Evolutionary conservation across 108 stramenopile species (phyloP).

Genomic region (Pseudonitzschia pungens): DNA sequence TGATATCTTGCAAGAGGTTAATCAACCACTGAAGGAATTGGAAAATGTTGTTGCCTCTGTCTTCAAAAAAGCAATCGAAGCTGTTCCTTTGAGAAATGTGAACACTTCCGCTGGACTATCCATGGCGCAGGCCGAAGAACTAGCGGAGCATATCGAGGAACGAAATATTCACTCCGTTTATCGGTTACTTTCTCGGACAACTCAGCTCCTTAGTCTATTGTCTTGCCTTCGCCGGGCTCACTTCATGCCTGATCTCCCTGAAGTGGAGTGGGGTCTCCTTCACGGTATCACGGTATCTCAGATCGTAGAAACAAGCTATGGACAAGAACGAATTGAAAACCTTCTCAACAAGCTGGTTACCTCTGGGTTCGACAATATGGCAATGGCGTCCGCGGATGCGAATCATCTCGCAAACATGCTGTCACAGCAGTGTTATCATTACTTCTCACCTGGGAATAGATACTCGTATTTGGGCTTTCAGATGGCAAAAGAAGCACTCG

Average conservation of each 20-base stretch:
- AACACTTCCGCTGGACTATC: slow-evolving; percentile 11
- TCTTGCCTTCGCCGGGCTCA: slow-evolving; percentile 69
- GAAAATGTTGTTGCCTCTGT: slow-evolving; percentile 53
- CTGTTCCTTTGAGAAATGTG: slow-evolving; percentile 50
- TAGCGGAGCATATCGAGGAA: slow-evolving; percentile 69
- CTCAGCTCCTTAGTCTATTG: slow-evolving; percentile 73
- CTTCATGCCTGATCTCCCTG: slow-evolving; percentile 58
- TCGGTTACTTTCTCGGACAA: slow-evolving; percentile 68
- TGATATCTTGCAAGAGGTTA: slow-evolving; percentile 53
- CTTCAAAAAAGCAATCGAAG: slow-evolving; percentile 58
- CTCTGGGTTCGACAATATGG: slow-evolving; percentile 23
- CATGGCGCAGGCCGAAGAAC: slow-evolving; percentile 44
- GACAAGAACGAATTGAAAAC: slow-evolving; percentile 75
- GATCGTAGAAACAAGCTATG: slow-evolving; percentile 61
- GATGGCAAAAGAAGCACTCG: slow-evolving; percentile 60
- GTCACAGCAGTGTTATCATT: slow-evolving; percentile 81
- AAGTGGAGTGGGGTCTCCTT: slow-evolving; percentile 84
- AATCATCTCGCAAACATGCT: slow-evolving; percentile 64
- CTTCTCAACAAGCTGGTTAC: slow-evolving; percentile 76
- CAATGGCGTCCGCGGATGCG: slow-evolving; percentile 47
- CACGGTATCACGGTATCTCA: slow-evolving; percentile 75
- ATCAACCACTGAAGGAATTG: slow-evolving; percentile 49
- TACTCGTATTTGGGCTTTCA: slow-evolving; percentile 83
- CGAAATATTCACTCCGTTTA: slow-evolving; percentile 83
- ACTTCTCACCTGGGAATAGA: slow-evolving; percentile 77